A percentile compares a stretch with the other conserved stretches of the same genome.
phyloP scores from a whole-genome alignment of 1,284 basidiomycete species.

The Fomitopsis schrenkii region DNA sequence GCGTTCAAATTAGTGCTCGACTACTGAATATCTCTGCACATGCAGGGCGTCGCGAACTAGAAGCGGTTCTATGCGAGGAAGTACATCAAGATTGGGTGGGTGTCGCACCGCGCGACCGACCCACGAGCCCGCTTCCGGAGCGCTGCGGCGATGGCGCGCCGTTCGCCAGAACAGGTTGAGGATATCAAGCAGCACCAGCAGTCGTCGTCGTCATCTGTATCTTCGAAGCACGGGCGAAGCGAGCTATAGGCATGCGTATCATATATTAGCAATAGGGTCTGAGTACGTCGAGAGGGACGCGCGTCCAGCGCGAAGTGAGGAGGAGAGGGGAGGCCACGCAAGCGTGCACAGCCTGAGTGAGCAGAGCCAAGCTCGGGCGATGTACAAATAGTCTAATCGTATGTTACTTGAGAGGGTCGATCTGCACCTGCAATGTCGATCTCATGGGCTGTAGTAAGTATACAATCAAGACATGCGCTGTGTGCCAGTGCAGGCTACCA shows the following conservation, averaged over 20 bases:
- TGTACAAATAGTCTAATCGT: neutral
- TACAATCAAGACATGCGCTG: neutral
- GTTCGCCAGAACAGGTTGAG: constrained; percentile 18
- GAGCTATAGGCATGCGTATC: constrained; percentile 30
- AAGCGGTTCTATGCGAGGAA: constrained; percentile 81
- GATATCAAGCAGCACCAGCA: constrained; percentile 12
- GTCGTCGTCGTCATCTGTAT: constrained; percentile 1
- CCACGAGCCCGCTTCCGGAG: constrained; percentile 70
- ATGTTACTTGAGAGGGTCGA: neutral
- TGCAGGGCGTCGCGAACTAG: constrained; percentile 79
- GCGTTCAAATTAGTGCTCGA: neutral
- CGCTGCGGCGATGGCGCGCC: constrained; percentile 48
- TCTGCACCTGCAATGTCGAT: neutral
- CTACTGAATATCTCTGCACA: neutral
- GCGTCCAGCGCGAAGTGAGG: constrained; percentile 20
- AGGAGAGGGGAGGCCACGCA: constrained; percentile 2
- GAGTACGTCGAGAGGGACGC: constrained; percentile 13
- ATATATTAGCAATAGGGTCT: neutral
- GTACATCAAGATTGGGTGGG: constrained; percentile 75
- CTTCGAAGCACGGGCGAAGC: constrained; percentile 19
- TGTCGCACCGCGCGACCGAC: constrained; percentile 66
- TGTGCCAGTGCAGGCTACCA: neutral
- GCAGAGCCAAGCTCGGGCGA: neutral
- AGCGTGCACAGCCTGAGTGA: neutral
- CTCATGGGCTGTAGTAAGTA: neutral